Evolutionary conservation across 768 basidiomycete genomes (phyloP).

Genomic region (Boletus insuetus): DNA sequence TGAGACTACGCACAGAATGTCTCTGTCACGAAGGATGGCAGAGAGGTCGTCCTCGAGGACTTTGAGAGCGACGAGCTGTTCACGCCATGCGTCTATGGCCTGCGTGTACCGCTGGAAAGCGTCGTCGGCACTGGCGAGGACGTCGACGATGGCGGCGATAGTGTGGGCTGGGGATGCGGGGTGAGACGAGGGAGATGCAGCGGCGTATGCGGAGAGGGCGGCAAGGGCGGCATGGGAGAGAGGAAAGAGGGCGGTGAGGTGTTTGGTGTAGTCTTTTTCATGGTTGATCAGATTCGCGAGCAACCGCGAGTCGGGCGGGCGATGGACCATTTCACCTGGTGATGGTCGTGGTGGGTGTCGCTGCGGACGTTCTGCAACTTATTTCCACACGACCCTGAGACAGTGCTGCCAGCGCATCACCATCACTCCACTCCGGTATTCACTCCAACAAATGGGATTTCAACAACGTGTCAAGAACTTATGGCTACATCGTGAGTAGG

Average conservation of each 20-base stretch:
- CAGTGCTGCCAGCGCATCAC: no score
- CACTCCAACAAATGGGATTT: no score
- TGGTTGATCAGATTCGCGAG: slow-evolving; percentile 62
- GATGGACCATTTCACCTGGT: slow-evolving; percentile 55
- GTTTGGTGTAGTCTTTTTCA: slow-evolving; percentile 71
- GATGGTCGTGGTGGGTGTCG: not conserved
- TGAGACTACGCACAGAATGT: slow-evolving; percentile 65
- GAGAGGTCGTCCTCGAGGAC: slow-evolving; percentile 70
- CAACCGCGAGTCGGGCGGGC: slow-evolving; percentile 70
- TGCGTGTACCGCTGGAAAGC: slow-evolving; percentile 60
- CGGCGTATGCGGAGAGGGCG: slow-evolving; percentile 70
- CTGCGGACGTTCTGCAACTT: no score
- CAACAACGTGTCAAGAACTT: no score
- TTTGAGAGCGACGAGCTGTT: slow-evolving; percentile 57
- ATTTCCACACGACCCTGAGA: no score
- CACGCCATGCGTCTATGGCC: slow-evolving; percentile 65
- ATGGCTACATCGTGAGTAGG: no score
- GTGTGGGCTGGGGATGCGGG: slow-evolving; percentile 12
- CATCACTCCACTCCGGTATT: no score
- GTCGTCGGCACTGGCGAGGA: slow-evolving; percentile 63
- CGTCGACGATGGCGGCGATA: slow-evolving; percentile 46
- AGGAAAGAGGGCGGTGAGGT: slow-evolving; percentile 55
- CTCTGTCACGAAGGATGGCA: slow-evolving; percentile 64
- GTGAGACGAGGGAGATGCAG: slow-evolving; percentile 51
- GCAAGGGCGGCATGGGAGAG: slow-evolving; percentile 59